Base-by-base conservation (phyloP, 1,284 basidiomycete species). In the Rugosomyces carneus region DNA sequence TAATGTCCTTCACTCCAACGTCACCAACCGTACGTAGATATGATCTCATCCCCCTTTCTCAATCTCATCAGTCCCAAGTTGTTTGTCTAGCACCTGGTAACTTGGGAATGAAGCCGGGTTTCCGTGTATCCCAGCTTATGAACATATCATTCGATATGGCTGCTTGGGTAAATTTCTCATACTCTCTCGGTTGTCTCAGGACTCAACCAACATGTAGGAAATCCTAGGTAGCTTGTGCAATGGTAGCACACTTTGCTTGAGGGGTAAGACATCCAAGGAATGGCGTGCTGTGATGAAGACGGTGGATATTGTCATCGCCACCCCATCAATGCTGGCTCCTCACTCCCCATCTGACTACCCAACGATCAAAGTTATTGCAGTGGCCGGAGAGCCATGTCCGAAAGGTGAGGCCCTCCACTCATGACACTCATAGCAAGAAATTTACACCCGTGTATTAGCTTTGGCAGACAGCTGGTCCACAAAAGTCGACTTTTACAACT, bases 91-190 rank as follows among this genome's bases (percentile, higher is more conserved):
- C 63, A 19, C 76, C 77, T 16, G 77, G 77, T 23, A 78, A 76
- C 56, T 62, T 80, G 19, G 70, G 71, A 45, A 78, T 81, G 75
- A 49, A 59, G n/a, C 73, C 73, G 6, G 76, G 77, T 16, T 57
- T 68, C 21, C 69, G 75, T 13, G 75, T 80, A 15, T 71, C 75
- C 1, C 78, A 80, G 53, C 60, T 80, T 29, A 67, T 79, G 61
- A 78, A 79, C 51, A 72, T 80, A 34, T 72, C 75, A 2, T 80
- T 79, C 52, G 78, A 80, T 55, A 79, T 81, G 76, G 76, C 75
- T 29, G 75, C 73, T 37, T 81, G 77, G 77, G 73, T 76, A 49
- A 45, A 51, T 36, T 32, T 53, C 36, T n/a, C 36, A 19, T 20
- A 18, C 18, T n/a, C 18, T n/a, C 19, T 18, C 20, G 7, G 34